Base-by-base conservation (phyloP, 352 stramenopile genomes). In the Phytophthora capsici region DNA sequence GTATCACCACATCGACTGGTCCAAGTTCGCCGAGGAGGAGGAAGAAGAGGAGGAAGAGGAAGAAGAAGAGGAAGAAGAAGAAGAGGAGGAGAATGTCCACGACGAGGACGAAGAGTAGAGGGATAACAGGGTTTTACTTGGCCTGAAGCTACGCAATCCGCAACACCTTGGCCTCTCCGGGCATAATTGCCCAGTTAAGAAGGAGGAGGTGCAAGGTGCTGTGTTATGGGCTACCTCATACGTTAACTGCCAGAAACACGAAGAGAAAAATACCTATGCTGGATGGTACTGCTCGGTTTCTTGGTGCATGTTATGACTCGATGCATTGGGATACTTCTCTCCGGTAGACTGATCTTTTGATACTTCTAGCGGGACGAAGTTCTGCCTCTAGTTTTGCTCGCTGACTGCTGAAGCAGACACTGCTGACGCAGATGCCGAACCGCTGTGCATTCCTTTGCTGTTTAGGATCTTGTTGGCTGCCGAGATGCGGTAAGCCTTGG, bases 1-100 rank as follows among this genome's bases (percentile, higher is more conserved):
- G 78, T 95, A 94, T 73, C 84, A 95, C 70, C 87, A 95, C 80
- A 86, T 95, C 30, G 87, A 94, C 80, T 95, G 87, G 87, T 82
- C 75, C 32, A 77, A 94, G 69, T 95, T 95, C 75, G 89, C 90
- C 69, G 80, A 89, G 57, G 84, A 93, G 51, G 87, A 95, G 2
- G 87, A 95, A 40, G 86, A 93, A 57, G 77, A 91, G 40, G 80
- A 85, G n/a, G 74, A 90, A 51, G 77, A 82, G 45, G 56, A 73
- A 26, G 66, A 68, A 19, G 66, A 70, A 32, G 63, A 70, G 19
- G 70, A 63, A 32, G 66, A 67, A 20, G 70, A 63, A 32, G 66
- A 67, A 20, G 76, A 78, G 26, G 73, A 75, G 30, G 72, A 80
- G 45, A 53, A 77, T 41, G 30, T 63, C 30, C 69, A 80, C 49